Base-by-base conservation (phyloP, 2,329 filamentous ascomycete genomes). In the Botrytis tulipae region DNA sequence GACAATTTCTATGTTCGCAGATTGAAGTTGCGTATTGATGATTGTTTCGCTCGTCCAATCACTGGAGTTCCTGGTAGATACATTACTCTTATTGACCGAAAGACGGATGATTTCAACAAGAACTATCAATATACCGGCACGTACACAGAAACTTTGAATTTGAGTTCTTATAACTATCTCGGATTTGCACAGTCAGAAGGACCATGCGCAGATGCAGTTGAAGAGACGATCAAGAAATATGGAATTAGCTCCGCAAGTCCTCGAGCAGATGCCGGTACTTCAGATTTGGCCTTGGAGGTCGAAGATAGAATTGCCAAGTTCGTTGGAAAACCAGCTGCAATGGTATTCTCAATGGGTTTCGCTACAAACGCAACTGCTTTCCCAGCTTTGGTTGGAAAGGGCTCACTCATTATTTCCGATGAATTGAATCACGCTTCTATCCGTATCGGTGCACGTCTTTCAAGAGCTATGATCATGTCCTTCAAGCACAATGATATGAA, bases 111-210 rank as follows among this genome's bases (percentile, higher is more conserved):
- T 81, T 94, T 93, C 86, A 99, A 99, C 84, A 88, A 92, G 80
- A 91, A 92, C 74, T 99, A 97, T 86, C 89, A 93, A 81, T 91
- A 94, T 83, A 95, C 93, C 2, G 96, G 96, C 73, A 97, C 94
- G 66, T 92, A 90, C 74, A 98, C 95, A 1, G 94, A 99, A 83
- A 98, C 96, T 0, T 86, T 99, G 79, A 99, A 99, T 84, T 92
- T 99, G 92, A 98, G 95, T 85, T 99, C 96, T 1, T 99, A 99
- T 88, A 99, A 99, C 84, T 99, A 99, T 82, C 92, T 99, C 37
- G 96, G 96, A 61, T 99, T 99, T 80, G 96, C 96, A 70, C 96
- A 99, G 83, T 98, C 96, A 0, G 95, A 98, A 77, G 96, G 96
- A 18, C 95, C 96, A 59, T 99, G 96, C 81, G 96, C 96, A 65